phyloP scores from a whole-genome alignment of 176 grass and related monocot genomes.

The Hordeum vulgare region MorexV3_pseudomolecules_assembly NC_058519.1:131191593-131192092 shows the following conservation, averaged over 20 bases:
- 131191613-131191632: not conserved
- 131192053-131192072: too few species aligned
- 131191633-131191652: not conserved
- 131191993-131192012: too few species aligned
- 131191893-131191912: slow-evolving; percentile 28
- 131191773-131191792: slow-evolving; percentile 36
- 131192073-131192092: too few species aligned
- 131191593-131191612: not conserved
- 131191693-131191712: not conserved
- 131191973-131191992: too few species aligned
- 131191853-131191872: not conserved
- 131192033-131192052: too few species aligned
- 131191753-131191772: slow-evolving; percentile 51
- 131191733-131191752: not conserved
- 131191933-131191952: not conserved
- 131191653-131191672: slow-evolving; percentile 27
- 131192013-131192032: too few species aligned
- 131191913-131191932: slow-evolving; percentile 15
- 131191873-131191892: not conserved
- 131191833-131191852: slow-evolving; percentile 19
- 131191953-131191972: slow-evolving; percentile 1
- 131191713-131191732: slow-evolving; percentile 21
- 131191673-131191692: slow-evolving; percentile 24
- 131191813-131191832: slow-evolving; percentile 47
- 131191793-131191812: slow-evolving; percentile 4